These are phyloP conservation scores for Xylaria telfairii DNA, from an alignment of 495 filamentous ascomycete species.

Conservation along the genomic window DNA sequence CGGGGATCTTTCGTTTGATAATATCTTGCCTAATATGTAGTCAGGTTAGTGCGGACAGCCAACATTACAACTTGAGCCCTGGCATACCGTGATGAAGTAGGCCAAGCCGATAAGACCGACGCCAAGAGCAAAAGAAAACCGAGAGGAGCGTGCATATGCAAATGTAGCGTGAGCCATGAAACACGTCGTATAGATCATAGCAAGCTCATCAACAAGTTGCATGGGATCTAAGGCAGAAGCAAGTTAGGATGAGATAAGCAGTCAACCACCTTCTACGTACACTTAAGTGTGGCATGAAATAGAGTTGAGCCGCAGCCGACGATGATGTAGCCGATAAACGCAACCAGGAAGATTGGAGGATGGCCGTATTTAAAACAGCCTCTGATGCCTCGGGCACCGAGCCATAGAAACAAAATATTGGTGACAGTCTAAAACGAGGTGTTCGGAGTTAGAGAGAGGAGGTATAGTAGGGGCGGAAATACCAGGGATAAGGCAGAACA, in stretches of 20 bases:
- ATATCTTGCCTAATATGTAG: constrained; percentile 68
- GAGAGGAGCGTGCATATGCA: constrained; percentile 67
- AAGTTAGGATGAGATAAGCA: constrained; percentile 2
- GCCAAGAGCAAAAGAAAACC: constrained; percentile 64
- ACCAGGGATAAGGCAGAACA: background rate
- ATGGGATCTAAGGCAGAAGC: constrained; percentile 73
- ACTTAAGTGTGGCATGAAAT: constrained; percentile 85
- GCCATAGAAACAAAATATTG: constrained; percentile 78
- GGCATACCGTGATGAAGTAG: constrained; percentile 74
- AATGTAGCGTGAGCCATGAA: constrained; percentile 91
- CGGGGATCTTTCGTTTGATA: constrained; percentile 90
- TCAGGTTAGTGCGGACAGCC: constrained; percentile 30
- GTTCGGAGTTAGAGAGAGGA: constrained; percentile 37
- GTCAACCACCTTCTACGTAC: constrained; percentile 48
- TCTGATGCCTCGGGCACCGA: constrained; percentile 73
- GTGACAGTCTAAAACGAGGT: constrained; percentile 73
- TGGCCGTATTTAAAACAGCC: constrained; percentile 74
- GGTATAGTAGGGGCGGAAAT: background rate
- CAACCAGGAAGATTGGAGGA: constrained; percentile 73
- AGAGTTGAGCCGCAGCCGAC: constrained; percentile 82
- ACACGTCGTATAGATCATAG: constrained; percentile 97
- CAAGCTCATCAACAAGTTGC: constrained; percentile 95
- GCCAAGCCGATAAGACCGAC: constrained; percentile 66
- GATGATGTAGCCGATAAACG: constrained; percentile 76
- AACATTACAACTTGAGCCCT: background rate